Conservation (phyloP, 2,329 filamentous ascomycete species). For the Zymoseptoria tritici region DNA sequence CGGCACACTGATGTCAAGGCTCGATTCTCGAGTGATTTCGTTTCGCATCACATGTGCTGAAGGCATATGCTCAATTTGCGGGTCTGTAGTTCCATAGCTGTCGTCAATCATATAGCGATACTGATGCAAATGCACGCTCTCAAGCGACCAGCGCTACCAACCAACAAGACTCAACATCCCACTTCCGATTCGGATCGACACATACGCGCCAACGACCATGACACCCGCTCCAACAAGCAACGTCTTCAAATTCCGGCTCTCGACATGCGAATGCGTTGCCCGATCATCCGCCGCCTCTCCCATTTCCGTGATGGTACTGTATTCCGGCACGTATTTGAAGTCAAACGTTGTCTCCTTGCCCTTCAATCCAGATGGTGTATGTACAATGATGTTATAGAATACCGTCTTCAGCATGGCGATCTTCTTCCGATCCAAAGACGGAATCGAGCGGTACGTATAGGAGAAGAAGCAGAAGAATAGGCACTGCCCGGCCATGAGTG, state of each 20-base stretch:
- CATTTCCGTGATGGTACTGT: constrained; percentile 41
- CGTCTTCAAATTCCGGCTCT: constrained; percentile 42
- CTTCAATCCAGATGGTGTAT: constrained; percentile 56
- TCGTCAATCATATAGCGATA: not conserved
- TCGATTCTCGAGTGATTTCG: too few species aligned
- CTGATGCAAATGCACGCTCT: not conserved
- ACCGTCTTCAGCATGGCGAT: constrained; percentile 45
- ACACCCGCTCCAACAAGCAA: constrained; percentile 34
- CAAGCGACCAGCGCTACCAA: constrained; percentile 2
- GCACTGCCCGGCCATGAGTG: constrained; percentile 58
- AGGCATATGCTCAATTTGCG: not conserved
- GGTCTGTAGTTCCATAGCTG: not conserved
- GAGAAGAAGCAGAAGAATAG: constrained; percentile 54
- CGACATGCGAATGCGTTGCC: constrained; percentile 33
- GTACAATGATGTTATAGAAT: constrained; percentile 55
- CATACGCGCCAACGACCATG: constrained; percentile 14
- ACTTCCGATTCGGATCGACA: constrained; percentile 16
- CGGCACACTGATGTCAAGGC: not conserved
- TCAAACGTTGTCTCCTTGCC: constrained; percentile 57
- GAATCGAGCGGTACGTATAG: constrained; percentile 46
- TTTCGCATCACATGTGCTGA: too few species aligned
- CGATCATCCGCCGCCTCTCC: constrained; percentile 36
- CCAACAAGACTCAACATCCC: constrained; percentile 12
- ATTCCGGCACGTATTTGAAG: constrained; percentile 45
- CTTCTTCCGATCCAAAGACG: constrained; percentile 44